Percentiles rank a stretch among this genome's conserved stretches.
Evolutionary conservation across 1,139 yeast species (phyloP).

Genomic region (Taphrina betulina): DNA sequence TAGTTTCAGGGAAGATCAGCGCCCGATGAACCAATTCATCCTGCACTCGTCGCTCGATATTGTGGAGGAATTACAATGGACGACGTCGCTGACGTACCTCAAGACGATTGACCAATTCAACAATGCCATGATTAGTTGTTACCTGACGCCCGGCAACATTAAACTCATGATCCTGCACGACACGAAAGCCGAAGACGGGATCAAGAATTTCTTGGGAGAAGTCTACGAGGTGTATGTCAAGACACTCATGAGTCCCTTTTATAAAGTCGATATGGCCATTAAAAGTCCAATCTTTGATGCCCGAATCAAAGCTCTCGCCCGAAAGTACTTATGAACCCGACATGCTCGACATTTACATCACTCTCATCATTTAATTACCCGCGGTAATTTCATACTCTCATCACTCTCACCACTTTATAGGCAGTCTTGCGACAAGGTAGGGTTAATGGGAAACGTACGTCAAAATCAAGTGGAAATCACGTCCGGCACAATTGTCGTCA

Average conservation of each 20-base stretch:
- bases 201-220: slow-evolving; percentile 79
- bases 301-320: slow-evolving; percentile 68
- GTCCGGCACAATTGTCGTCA: no score
- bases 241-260: slow-evolving; percentile 82
- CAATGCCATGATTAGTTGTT: slow-evolving; percentile 76
- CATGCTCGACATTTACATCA: no score
- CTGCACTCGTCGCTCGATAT: slow-evolving; percentile 85
- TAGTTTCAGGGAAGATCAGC: slow-evolving; percentile 31
- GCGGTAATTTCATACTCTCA: no score
- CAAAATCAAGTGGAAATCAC: no score
- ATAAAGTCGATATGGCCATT: slow-evolving; percentile 71
- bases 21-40: slow-evolving; percentile 67
- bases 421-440: no score
- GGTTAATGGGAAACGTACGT: no score
- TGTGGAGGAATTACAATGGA: slow-evolving; percentile 87
- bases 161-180: slow-evolving; percentile 80
- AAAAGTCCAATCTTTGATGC: slow-evolving; percentile 72
- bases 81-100: slow-evolving; percentile 51
- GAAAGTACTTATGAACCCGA: slow-evolving; percentile 63
- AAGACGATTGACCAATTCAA: slow-evolving; percentile 84
- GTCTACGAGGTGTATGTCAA: slow-evolving; percentile 85
- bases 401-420: no score
- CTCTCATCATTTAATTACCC: no score
- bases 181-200: slow-evolving; percentile 62
- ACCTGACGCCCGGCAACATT: slow-evolving; percentile 68